Evolutionary conservation across 768 basidiomycete species (phyloP).

Genomic region (Auriculariales sp.): DNA sequence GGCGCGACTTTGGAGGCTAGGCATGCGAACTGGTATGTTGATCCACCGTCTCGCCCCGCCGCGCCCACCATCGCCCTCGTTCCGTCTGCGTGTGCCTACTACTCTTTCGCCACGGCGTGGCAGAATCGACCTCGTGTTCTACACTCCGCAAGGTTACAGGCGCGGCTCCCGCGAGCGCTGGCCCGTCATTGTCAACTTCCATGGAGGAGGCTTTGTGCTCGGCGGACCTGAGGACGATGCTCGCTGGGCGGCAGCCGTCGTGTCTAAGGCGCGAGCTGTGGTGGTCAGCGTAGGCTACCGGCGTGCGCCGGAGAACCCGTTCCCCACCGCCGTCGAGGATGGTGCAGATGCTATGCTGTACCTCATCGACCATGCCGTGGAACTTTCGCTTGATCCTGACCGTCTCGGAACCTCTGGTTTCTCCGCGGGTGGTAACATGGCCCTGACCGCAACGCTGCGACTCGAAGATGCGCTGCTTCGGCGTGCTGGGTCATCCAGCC

Average conservation of each 20-base stretch:
- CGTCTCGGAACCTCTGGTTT: constrained; percentile 11
- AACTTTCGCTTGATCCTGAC: constrained; percentile 9
- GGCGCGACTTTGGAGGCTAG: constrained; percentile 1
- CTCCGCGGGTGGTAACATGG: constrained; percentile 13
- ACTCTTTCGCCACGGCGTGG: constrained; percentile 1
- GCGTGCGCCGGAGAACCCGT: constrained; percentile 11
- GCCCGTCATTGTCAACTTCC: constrained; percentile 6
- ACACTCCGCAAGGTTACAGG: constrained; percentile 2
- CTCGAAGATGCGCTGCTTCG: constrained; percentile 6
- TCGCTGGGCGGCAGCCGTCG: constrained; percentile 6
- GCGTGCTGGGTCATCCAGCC: constrained; percentile 2
- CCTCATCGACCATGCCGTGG: constrained; percentile 5
- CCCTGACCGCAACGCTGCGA: constrained; percentile 7
- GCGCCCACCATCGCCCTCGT: neutral
- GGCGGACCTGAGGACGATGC: constrained; percentile 11
- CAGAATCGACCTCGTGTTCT: constrained; percentile 4
- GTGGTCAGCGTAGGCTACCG: constrained; percentile 12
- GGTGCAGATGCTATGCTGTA: constrained; percentile 10
- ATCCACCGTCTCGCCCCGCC: constrained; percentile 2
- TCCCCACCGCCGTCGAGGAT: constrained; percentile 14
- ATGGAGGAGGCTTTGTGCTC: constrained; percentile 9
- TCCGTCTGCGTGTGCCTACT: constrained; percentile 1
- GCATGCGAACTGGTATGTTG: constrained; percentile 7
- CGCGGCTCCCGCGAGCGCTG: neutral
- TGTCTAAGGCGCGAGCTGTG: constrained; percentile 6